Evolutionary conservation across 169 alveolate genomes (phyloP), one percentile per base, ranked within the genome.

Genomic region (Pseudocohnilembus persalinus): DNA sequence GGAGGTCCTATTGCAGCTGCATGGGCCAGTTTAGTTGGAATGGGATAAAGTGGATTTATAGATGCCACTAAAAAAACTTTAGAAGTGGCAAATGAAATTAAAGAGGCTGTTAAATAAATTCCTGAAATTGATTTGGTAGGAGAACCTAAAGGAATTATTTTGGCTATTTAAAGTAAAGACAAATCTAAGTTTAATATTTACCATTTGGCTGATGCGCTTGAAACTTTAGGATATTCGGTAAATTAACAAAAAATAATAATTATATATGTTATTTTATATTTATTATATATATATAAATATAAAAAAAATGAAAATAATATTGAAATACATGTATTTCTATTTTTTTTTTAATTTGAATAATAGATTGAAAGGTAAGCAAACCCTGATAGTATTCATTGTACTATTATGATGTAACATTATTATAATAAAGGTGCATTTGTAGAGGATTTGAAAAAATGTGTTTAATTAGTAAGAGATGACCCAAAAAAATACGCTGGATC

Each of bases 1-100:
- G 92, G 85, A 29, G 88, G 88, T 24, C 81, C 87, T 81, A 64
- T 84, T 64, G 92, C 92, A 0, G 82, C 88, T 76, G 79, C 90
- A 32, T 88, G 73, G 76, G 92, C 92, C 16, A 65, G 83, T 81
- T 65, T 88, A 32, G 84, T 88, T 33, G 83, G 85, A 16, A 73
- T 88, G 68, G 92, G 92, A n/a, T 72, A 84, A 31, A 78, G 84
- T 33, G 86, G 83, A 33, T 88, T 81, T 84, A 88, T 87, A 63
- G 83, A 88, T 76, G 83, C 75, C 72, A 88, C 89, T 0, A 88
- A 84, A 84, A 63, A 74, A 29, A 84, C 84, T 31, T 26, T 75
- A 49, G 88, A 88, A 79, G 90, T 88, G 25, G 92, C 83, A 64
- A 29, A 75, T 25, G 79, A 88, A 76, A 75, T 75, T 6, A 80